Evolutionary conservation across 768 basidiomycete genomes (phyloP), one percentile per base, ranked within the genome.

Genomic region (Pleurotus giganteus): DNA sequence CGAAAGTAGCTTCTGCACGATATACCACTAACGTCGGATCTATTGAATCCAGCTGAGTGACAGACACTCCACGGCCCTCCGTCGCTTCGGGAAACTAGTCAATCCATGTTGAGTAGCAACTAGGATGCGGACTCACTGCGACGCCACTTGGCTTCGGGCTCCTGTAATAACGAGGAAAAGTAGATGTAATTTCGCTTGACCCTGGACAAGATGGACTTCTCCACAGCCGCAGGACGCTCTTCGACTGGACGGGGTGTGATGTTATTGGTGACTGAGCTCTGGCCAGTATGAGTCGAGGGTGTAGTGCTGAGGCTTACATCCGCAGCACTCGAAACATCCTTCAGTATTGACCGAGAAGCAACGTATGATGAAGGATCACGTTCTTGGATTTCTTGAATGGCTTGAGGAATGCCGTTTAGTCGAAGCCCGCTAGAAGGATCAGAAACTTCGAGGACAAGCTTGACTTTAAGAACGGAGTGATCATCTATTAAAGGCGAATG

Each of bases 71-170:
- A 41, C 88, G 82, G 26, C 82, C 80, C 60, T 99, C 97, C 43
- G 88, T 88, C 57, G 80, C 91, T 91, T 55, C 17, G 58, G 17
- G 37, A 15, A 49, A 58, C 45, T 57, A 41, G 54, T 42, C 53
- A 43, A 11, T 56, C 31, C 56, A 27, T 59, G 34, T 27, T 23
- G 31, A 19, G 36, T 34, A 36, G 46, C 12, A 57, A 29, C 46
- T 58, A 47, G 58, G 50, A 54, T 13, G 49, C 34, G 36, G 60
- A 73, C 86, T 63, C 69, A 92, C 90, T 91, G 64, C 86, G 78
- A 65, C 86, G 86, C 96, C 96, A 99, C 69, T 99, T 99, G 2
- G 94, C 93, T 69, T 98, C 94, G 0, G 97, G 97, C 63, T 98
- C 96, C 69, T 98, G 97, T 46, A 99, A 71, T 45, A 99, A 74